Conservation (phyloP, 371 early-diverging fungal genomes). For the Circinella umbellata region DNA sequence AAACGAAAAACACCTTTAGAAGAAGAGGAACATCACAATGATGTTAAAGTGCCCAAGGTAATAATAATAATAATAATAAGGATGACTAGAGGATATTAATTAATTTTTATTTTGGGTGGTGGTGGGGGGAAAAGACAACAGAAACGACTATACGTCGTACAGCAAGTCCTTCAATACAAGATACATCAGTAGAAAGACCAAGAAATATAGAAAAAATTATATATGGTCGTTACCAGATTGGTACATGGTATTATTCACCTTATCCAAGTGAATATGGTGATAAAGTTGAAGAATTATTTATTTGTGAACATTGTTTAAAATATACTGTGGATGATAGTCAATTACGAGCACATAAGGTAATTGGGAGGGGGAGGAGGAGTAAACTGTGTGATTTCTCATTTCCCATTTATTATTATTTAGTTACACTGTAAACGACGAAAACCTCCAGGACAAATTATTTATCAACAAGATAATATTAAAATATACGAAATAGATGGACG, state of each 20-base stretch:
- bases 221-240: conserved; percentile 73
- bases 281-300: conserved; percentile 70
- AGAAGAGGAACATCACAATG: neutral
- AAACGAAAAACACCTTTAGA: neutral
- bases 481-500: conserved; percentile 95
- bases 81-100: neutral
- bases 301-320: conserved; percentile 90
- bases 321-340: conserved; percentile 62
- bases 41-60: neutral
- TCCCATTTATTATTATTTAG: conserved; percentile 22
- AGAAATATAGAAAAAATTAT: conserved; percentile 61
- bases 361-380: neutral
- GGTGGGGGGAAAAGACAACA: neutral
- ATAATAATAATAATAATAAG: neutral
- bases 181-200: conserved; percentile 20
- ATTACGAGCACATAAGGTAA: conserved; percentile 59
- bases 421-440: conserved; percentile 61
- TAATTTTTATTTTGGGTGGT: neutral
- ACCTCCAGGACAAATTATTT: conserved; percentile 92
- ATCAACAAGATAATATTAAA: conserved; percentile 75
- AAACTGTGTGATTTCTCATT: no score
- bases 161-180: conserved; percentile 2
- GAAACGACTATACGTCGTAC: neutral
- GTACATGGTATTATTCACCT: conserved; percentile 94
- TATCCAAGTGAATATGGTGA: conserved; percentile 87